Percentiles rank a stretch among this genome's conserved stretches.
Evolutionary conservation across 1,284 basidiomycete genomes (phyloP).

Genomic region (Caloboletus firmus): DNA sequence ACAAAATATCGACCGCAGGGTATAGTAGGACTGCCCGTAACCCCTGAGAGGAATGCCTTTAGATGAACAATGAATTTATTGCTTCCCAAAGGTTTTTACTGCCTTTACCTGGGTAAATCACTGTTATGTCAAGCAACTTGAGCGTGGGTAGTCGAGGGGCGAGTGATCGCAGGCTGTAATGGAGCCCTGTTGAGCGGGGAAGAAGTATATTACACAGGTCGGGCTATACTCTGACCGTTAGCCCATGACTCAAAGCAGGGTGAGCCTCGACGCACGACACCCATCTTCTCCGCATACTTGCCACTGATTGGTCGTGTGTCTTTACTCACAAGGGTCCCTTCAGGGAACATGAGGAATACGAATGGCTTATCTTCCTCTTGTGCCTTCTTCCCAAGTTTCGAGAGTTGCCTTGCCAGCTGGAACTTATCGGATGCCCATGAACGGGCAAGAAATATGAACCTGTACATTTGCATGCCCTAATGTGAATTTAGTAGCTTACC

Average conservation of each 20-base stretch:
- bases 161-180: slow-evolving; percentile 82
- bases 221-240: slow-evolving; percentile 44
- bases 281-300: slow-evolving; percentile 81
- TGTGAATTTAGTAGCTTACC: slow-evolving; percentile 14
- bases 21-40: slow-evolving; percentile 85
- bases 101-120: slow-evolving; percentile 79
- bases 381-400: slow-evolving; percentile 57
- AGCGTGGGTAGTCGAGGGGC: slow-evolving; percentile 75
- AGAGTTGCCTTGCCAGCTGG: slow-evolving; percentile 59
- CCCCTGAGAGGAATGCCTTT: slow-evolving; percentile 65
- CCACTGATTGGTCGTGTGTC: slow-evolving; percentile 82
- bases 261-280: slow-evolving; percentile 60
- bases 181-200: slow-evolving; percentile 88
- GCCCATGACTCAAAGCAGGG: slow-evolving; percentile 3
- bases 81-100: background rate
- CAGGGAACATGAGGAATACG: slow-evolving; percentile 86
- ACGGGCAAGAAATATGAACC: slow-evolving; percentile 86
- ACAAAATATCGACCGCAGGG: slow-evolving; percentile 86
- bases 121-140: slow-evolving; percentile 84
- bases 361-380: slow-evolving; percentile 69
- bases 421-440: slow-evolving; percentile 83
- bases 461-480: slow-evolving; percentile 88
- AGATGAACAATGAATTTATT: slow-evolving; percentile 5
- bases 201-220: slow-evolving; percentile 82
- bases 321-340: slow-evolving; percentile 86